Conservation (phyloP, 2,329 filamentous ascomycete genomes). For the Coniochaeta sp. region DNA sequence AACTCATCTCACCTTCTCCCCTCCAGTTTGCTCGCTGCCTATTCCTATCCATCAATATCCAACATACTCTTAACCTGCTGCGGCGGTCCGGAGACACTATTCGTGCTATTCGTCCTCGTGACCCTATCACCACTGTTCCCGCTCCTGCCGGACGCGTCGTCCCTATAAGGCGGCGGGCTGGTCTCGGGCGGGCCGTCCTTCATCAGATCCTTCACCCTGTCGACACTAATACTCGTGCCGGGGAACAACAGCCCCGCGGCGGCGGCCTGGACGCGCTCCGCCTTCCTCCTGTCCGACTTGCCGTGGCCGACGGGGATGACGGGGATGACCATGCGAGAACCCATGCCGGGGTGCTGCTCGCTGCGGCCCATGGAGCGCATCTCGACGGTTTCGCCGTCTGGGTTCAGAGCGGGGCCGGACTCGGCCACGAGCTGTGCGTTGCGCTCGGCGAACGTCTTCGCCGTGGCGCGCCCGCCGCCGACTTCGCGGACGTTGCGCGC, state of each 20-base stretch:
- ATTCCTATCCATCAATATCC: constrained; percentile 39
- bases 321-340: constrained; percentile 1
- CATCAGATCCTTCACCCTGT: constrained; percentile 31
- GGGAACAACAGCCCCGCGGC: constrained; percentile 45
- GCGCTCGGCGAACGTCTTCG: constrained; percentile 29
- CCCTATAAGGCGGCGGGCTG: constrained; percentile 27
- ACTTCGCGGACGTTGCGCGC: constrained; percentile 48
- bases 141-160: constrained; percentile 13
- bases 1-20: neutral
- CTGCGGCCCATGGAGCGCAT: constrained; percentile 21
- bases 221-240: constrained; percentile 20
- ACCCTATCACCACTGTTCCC: constrained; percentile 16
- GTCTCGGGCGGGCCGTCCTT: constrained; percentile 27
- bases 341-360: neutral
- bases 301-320: constrained; percentile 20
- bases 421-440: constrained; percentile 1
- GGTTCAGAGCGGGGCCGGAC: neutral
- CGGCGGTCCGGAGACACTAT: constrained; percentile 40
- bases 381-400: constrained; percentile 13
- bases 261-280: constrained; percentile 34
- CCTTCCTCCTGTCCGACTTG: constrained; percentile 35
- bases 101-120: constrained; percentile 36
- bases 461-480: constrained; percentile 38
- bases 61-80: constrained; percentile 53
- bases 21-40: no score